Base-by-base conservation (phyloP, 2,329 filamentous ascomycete species). In the Pezicula carpinea region DNA sequence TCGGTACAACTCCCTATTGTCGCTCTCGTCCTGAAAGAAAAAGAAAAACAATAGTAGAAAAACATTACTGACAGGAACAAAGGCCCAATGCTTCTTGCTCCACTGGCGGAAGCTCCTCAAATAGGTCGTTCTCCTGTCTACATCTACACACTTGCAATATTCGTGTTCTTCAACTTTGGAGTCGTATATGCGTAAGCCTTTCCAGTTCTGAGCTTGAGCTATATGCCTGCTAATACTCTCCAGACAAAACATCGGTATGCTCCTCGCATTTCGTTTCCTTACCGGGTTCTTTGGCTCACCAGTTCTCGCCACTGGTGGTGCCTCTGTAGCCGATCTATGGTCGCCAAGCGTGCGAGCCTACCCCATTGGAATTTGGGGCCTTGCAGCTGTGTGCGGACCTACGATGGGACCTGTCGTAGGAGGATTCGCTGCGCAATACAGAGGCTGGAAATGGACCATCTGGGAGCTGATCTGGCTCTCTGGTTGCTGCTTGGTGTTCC, bases 221-320 rank as follows among this genome's bases (percentile, higher is more conserved):
- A n/a, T n/a, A n/a, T n/a, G n/a, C n/a, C n/a, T n/a, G n/a, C n/a
- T n/a, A n/a, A n/a, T n/a, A n/a, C n/a, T n/a, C n/a, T n/a, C n/a
- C n/a, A n/a, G n/a, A n/a, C n/a, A n/a, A n/a, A n/a, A n/a, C n/a
- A n/a, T n/a, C n/a, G n/a, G n/a, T n/a, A n/a, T n/a, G n/a, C n/a
- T n/a, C 6, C 71, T 85, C 55, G 76, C 82, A 2, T 67, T 80
- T 5, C 73, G 80, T 1, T 83, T 83, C 64, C 63, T 84, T 6
- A 76, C 77, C 46, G 81, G 79, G 2, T 80, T 83, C 69, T 80
- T 83, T 53, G 80, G 80, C 14, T 77, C 72, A 5, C 82, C 82
- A 0, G 80, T 76, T 57, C 64, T 86, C 14, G 80, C 81, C 0
- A 83, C 75, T 0, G 73, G 72, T 10, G 73, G 68, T 31, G 73